Conservation (phyloP, 345 rosid genomes). For the Firmiana major region DNA sequence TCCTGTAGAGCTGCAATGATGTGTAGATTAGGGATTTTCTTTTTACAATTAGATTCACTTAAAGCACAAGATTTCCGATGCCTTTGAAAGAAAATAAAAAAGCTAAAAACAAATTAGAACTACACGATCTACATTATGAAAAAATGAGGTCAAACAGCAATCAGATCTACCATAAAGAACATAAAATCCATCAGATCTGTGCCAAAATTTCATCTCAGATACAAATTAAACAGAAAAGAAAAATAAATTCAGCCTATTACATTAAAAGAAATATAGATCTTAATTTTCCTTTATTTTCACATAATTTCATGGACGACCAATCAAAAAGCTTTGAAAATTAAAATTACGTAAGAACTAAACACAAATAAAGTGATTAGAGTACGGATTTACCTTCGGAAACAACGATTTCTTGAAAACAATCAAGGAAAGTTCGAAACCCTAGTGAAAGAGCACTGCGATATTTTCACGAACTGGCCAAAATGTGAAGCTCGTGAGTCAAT, state of each 20-base stretch:
- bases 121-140: not conserved
- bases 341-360: not conserved
- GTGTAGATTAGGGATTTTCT: not conserved
- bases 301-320: not conserved
- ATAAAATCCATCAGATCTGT: slow-evolving; percentile 6
- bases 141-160: not conserved
- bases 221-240: not conserved
- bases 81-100: not conserved
- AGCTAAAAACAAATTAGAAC: not conserved
- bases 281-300: not conserved
- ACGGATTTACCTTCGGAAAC: not conserved
- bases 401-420: not conserved
- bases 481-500: not conserved
- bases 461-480: not conserved
- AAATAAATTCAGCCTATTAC: not conserved
- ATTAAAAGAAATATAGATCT: not conserved
- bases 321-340: not conserved
- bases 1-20: not conserved
- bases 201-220: not conserved
- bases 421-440: not conserved
- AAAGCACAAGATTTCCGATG: not conserved
- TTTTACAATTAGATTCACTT: not conserved
- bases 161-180: slow-evolving; percentile 13
- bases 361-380: not conserved
- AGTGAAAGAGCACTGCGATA: not conserved